Percentiles rank a stretch among this genome's conserved stretches.
Evolutionary conservation across 495 filamentous ascomycete species (phyloP).

Genomic region (Annulohypoxylon stygium): DNA sequence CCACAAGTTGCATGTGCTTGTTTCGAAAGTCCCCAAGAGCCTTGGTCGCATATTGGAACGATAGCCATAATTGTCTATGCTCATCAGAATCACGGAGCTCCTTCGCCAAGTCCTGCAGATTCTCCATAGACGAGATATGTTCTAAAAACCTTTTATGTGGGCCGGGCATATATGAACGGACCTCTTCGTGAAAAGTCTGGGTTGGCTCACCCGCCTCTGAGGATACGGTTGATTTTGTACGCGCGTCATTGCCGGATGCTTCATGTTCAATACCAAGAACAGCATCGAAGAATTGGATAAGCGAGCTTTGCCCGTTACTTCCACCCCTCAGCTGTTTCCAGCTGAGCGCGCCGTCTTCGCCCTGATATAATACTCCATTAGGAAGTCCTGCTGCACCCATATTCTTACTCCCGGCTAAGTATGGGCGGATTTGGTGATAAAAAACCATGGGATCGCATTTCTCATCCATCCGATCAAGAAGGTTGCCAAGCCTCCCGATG

Average conservation of each 20-base stretch:
- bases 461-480: slow-evolving; percentile 89
- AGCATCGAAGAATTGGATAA: slow-evolving; percentile 95
- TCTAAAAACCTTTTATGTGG: slow-evolving; percentile 85
- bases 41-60: slow-evolving; percentile 83
- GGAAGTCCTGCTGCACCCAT: slow-evolving; percentile 93
- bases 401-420: slow-evolving; percentile 94
- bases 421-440: slow-evolving; percentile 92
- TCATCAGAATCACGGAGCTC: slow-evolving; percentile 56
- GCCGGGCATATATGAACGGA: slow-evolving; percentile 93
- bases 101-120: slow-evolving; percentile 77
- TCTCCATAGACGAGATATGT: slow-evolving; percentile 76
- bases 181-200: slow-evolving; percentile 92
- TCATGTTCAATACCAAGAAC: slow-evolving; percentile 87
- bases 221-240: slow-evolving; percentile 78
- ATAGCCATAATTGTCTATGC: slow-evolving; percentile 71
- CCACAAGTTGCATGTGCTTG: slow-evolving; percentile 92
- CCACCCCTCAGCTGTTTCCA: slow-evolving; percentile 88
- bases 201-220: slow-evolving; percentile 77
- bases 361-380: slow-evolving; percentile 86
- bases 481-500: slow-evolving; percentile 74
- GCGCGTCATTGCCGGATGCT: slow-evolving; percentile 78
- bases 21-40: slow-evolving; percentile 86
- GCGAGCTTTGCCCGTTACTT: slow-evolving; percentile 93
- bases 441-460: slow-evolving; percentile 92
- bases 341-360: slow-evolving; percentile 70